Conservation (phyloP, 2,329 filamentous ascomycete genomes). For the Simplicillium sp. region DNA sequence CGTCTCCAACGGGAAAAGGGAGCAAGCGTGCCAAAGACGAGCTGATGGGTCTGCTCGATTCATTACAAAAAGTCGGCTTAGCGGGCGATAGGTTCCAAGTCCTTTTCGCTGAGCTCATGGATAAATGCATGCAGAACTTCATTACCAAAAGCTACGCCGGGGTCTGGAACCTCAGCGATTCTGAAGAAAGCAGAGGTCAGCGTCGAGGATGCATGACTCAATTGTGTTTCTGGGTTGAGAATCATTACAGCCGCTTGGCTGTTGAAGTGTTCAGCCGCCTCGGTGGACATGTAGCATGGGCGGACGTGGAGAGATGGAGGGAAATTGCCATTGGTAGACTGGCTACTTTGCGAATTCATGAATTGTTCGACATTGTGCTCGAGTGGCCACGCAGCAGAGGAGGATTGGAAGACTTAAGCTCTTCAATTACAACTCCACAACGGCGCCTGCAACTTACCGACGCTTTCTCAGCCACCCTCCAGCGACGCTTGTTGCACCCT, state of each 20-base stretch:
- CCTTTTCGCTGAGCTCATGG: slow-evolving; percentile 62
- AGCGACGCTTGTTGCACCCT: slow-evolving; percentile 60
- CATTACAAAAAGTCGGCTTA: slow-evolving; percentile 55
- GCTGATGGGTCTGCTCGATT: slow-evolving; percentile 46
- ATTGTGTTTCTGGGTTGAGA: slow-evolving; percentile 58
- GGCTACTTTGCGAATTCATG: slow-evolving; percentile 57
- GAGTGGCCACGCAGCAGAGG: slow-evolving; percentile 64
- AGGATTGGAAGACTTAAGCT: slow-evolving; percentile 65
- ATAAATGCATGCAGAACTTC: slow-evolving; percentile 54
- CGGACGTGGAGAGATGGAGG: slow-evolving; percentile 59
- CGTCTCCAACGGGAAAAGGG: slow-evolving; percentile 12
- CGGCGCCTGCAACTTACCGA: slow-evolving; percentile 62
- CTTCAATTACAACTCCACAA: slow-evolving; percentile 58
- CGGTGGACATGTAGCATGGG: slow-evolving; percentile 34
- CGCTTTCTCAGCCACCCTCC: slow-evolving; percentile 56
- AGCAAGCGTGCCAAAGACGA: slow-evolving; percentile 33
- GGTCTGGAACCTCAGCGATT: slow-evolving; percentile 38
- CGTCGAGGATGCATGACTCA: slow-evolving; percentile 47
- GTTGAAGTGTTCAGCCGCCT: slow-evolving; percentile 48
- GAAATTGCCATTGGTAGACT: slow-evolving; percentile 60
- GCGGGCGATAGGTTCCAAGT: slow-evolving; percentile 61
- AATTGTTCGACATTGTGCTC: slow-evolving; percentile 72
- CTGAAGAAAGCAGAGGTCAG: slow-evolving; percentile 11
- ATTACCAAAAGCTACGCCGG: slow-evolving; percentile 53
- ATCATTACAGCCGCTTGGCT: slow-evolving; percentile 55